Evolutionary conservation across 2,329 filamentous ascomycete genomes (phyloP).

Genomic region (Fusarium gaditjirri): DNA sequence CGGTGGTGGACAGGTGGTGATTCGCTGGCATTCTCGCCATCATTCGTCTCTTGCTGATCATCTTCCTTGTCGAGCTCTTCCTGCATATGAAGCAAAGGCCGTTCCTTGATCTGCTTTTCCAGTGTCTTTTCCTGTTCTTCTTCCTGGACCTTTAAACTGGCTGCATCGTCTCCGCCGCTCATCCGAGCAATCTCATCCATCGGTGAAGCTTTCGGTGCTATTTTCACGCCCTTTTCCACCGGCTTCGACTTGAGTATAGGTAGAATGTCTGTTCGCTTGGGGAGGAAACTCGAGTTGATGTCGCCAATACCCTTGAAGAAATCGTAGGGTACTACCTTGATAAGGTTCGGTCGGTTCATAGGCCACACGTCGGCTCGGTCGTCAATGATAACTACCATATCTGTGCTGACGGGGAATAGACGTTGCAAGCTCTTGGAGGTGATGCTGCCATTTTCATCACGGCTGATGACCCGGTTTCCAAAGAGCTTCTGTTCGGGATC

Average conservation of each 20-base stretch:
- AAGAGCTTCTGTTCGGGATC: conserved; percentile 92
- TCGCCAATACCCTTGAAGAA: conserved; percentile 99
- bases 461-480: conserved; percentile 92
- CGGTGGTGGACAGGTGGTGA: conserved; percentile 54
- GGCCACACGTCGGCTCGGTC: conserved; percentile 96
- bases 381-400: conserved; percentile 99
- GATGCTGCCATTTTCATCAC: conserved; percentile 95
- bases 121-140: conserved; percentile 89
- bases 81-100: conserved; percentile 91
- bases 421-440: conserved; percentile 89
- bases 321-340: conserved; percentile 95
- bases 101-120: conserved; percentile 87
- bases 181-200: conserved; percentile 82
- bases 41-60: conserved; percentile 44
- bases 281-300: conserved; percentile 97
- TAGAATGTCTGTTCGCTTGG: conserved; percentile 73
- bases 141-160: conserved; percentile 77
- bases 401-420: conserved; percentile 94
- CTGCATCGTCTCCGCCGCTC: conserved; percentile 75
- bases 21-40: conserved; percentile 42
- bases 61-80: conserved; percentile 88
- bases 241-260: conserved; percentile 45
- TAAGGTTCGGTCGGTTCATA: conserved; percentile 88
- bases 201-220: conserved; percentile 54
- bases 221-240: conserved; percentile 18